A percentile compares a stretch with the other conserved stretches of the same genome.
These are phyloP conservation scores for Naegleria gruberi DNA, from an alignment of 208 protist genomes.

Conservation along the genomic window DNA sequence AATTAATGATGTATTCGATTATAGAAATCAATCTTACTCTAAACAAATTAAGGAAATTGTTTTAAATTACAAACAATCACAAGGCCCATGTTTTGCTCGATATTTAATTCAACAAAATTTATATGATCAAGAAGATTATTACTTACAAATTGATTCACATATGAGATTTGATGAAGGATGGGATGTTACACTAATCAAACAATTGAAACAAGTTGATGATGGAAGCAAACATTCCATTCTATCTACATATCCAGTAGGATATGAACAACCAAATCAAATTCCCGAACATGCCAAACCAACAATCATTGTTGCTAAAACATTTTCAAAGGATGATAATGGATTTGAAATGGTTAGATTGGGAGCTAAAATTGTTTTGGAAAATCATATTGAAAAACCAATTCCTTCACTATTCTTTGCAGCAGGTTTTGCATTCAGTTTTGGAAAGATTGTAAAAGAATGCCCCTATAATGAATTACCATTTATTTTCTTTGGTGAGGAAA, in stretches of 20 bases:
- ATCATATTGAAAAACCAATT: neutral
- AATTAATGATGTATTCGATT: neutral
- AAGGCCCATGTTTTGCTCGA: neutral
- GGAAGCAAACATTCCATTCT: neutral
- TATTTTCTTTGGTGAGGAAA: constrained; percentile 7
- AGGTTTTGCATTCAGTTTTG: neutral
- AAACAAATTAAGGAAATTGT: neutral
- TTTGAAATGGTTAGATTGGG: neutral
- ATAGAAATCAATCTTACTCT: neutral
- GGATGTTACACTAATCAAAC: neutral
- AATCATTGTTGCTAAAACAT: neutral
- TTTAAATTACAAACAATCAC: neutral
- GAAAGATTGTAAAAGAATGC: neutral
- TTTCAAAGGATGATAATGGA: neutral
- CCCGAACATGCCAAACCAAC: neutral
- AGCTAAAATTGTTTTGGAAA: neutral
- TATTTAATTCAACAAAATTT: neutral
- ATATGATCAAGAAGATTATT: neutral
- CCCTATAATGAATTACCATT: neutral
- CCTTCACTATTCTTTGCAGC: neutral
- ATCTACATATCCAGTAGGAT: neutral
- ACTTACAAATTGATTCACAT: constrained; percentile 8
- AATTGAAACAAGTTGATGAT: neutral
- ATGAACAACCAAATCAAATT: neutral
- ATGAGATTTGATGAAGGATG: constrained; percentile 7